phyloP scores from a whole-genome alignment of 2,329 filamentous ascomycete genomes.

The Aspergillus sp. region DNA sequence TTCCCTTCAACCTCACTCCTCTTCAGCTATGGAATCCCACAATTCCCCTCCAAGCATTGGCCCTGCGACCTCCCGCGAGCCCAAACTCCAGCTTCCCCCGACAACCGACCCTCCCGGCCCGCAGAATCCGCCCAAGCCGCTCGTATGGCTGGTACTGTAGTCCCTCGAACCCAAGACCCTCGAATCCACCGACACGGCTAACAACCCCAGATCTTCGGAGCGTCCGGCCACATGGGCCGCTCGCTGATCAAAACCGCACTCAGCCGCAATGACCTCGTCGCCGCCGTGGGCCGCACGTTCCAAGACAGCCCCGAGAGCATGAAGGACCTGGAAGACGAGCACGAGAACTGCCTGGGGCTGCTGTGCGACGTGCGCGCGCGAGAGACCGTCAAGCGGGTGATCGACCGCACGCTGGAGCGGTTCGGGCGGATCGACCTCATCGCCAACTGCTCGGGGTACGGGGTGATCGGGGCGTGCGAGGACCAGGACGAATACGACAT shows the following conservation, averaged over 20 bases:
- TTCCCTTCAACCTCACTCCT: conserved; percentile 2
- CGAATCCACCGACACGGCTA: not conserved
- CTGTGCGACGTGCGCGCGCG: conserved; percentile 82
- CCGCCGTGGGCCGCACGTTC: conserved; percentile 72
- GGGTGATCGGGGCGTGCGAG: conserved; percentile 89
- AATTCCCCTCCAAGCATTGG: conserved; percentile 14
- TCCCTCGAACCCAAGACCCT: conserved; percentile 1
- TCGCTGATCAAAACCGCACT: conserved; percentile 78
- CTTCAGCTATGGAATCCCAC: conserved; percentile 16
- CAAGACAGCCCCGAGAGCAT: conserved; percentile 67
- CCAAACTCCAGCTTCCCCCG: conserved; percentile 57
- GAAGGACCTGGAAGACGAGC: conserved; percentile 57
- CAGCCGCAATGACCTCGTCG: conserved; percentile 70
- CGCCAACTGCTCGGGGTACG: conserved; percentile 89
- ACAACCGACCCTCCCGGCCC: conserved; percentile 78
- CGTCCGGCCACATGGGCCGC: conserved; percentile 92
- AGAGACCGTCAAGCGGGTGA: conserved; percentile 63
- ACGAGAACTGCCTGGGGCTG: conserved; percentile 56
- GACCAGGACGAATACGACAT: conserved; percentile 94
- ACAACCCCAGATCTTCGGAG: conserved; percentile 66
- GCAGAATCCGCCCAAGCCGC: conserved; percentile 59
- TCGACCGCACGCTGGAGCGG: conserved; percentile 59
- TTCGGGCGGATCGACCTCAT: conserved; percentile 83
- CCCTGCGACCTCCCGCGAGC: conserved; percentile 22
- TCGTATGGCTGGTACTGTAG: conserved; percentile 86